Evolutionary conservation across 2,329 filamentous ascomycete species (phyloP).

Genomic region (Fusarium piperis): DNA sequence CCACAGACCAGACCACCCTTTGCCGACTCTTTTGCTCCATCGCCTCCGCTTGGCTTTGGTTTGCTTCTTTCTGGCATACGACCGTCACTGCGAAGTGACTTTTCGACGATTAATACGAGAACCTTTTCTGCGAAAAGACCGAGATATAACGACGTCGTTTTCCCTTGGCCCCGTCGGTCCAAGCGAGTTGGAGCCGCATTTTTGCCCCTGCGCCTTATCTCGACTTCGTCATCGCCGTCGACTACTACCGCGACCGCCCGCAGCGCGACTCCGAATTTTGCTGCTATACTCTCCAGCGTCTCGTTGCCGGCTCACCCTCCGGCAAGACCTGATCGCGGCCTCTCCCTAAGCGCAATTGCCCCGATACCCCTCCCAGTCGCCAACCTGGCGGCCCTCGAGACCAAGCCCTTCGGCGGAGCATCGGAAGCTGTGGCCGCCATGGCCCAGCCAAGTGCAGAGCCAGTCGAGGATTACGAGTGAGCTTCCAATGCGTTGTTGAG

Average conservation of each 20-base stretch:
- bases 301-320: conserved; percentile 10
- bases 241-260: conserved; percentile 13
- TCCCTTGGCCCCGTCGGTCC: conserved; percentile 22
- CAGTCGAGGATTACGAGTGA: conserved; percentile 74
- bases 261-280: conserved; percentile 10
- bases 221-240: conserved; percentile 31
- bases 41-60: conserved; percentile 24
- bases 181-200: conserved; percentile 29
- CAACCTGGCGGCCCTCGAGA: conserved; percentile 72
- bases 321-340: conserved; percentile 13
- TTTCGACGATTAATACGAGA: not conserved
- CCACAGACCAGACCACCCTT: conserved; percentile 16
- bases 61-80: conserved; percentile 15
- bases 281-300: not conserved
- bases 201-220: conserved; percentile 34
- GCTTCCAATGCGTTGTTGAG: conserved; percentile 36
- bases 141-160: conserved; percentile 6
- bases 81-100: not conserved
- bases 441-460: conserved; percentile 73
- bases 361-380: conserved; percentile 46
- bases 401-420: conserved; percentile 69
- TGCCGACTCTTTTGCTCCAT: conserved; percentile 33
- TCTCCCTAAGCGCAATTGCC: conserved; percentile 27
- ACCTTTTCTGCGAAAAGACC: not conserved
- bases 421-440: conserved; percentile 74